These are phyloP conservation scores for Peniophora sp. DNA, from an alignment of 1,284 basidiomycete genomes.

Conservation along the genomic window DNA sequence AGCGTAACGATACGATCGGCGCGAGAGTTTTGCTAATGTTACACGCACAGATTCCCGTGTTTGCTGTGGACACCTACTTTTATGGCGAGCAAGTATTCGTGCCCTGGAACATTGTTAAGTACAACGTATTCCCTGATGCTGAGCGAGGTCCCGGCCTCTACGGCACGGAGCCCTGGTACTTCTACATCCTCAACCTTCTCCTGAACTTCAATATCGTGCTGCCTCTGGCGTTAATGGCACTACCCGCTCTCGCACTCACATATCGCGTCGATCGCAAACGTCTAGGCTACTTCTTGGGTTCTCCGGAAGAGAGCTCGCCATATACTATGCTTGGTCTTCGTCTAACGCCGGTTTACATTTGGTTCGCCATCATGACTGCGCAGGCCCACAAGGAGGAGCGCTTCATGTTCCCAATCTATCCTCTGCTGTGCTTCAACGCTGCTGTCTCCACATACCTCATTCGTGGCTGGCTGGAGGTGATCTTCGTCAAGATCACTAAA, in stretches of 20 bases:
- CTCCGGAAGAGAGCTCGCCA: conserved; percentile 62
- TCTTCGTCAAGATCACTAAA: conserved; percentile 65
- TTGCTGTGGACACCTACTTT: conserved; percentile 78
- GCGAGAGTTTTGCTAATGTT: conserved; percentile 3
- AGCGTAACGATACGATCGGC: conserved; percentile 21
- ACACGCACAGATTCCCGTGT: conserved; percentile 60
- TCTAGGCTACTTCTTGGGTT: conserved; percentile 55
- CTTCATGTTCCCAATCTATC: conserved; percentile 95
- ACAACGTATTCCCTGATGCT: conserved; percentile 84
- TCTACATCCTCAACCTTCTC: conserved; percentile 80
- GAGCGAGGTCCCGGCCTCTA: conserved; percentile 86
- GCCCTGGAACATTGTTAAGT: conserved; percentile 89
- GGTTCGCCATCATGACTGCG: conserved; percentile 70
- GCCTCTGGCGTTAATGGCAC: conserved; percentile 71
- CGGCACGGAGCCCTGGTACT: conserved; percentile 83
- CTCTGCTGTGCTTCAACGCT: conserved; percentile 90
- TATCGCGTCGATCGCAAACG: conserved; percentile 71
- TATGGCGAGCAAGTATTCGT: conserved; percentile 79
- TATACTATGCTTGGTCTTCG: conserved; percentile 71
- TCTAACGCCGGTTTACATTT: conserved; percentile 83
- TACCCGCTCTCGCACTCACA: conserved; percentile 78
- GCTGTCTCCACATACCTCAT: conserved; percentile 78
- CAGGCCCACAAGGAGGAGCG: conserved; percentile 98
- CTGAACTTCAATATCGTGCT: conserved; percentile 91
- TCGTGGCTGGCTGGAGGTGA: conserved; percentile 79